Conservation (phyloP, 2,329 filamentous ascomycete genomes). For the Trichoderma koningiopsis region DNA sequence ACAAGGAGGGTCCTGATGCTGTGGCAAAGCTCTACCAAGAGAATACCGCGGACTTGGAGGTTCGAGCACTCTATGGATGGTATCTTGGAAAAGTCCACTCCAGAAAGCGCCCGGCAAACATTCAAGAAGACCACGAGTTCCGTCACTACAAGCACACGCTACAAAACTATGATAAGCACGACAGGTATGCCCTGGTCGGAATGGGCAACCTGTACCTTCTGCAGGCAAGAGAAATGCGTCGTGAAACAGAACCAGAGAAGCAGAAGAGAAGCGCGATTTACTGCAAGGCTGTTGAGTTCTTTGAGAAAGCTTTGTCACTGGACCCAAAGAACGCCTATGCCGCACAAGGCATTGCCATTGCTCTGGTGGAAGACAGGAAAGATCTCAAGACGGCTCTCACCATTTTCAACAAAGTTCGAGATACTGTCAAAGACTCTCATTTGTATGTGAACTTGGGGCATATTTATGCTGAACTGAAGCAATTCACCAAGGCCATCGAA, state of each 20-base stretch:
- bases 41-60: conserved; percentile 83
- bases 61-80: conserved; percentile 92
- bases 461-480: conserved; percentile 85
- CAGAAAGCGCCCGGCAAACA: conserved; percentile 77
- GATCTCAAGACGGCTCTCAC: conserved; percentile 80
- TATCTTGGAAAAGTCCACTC: conserved; percentile 80
- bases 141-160: conserved; percentile 96
- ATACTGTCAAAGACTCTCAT: conserved; percentile 84
- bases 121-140: conserved; percentile 88
- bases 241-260: conserved; percentile 85
- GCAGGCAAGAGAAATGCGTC: conserved; percentile 90
- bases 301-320: conserved; percentile 94
- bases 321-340: conserved; percentile 95
- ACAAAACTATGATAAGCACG: conserved; percentile 93
- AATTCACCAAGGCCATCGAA: conserved; percentile 90
- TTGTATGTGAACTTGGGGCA: conserved; percentile 94
- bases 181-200: conserved; percentile 91
- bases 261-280: conserved; percentile 88
- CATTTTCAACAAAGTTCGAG: conserved; percentile 86
- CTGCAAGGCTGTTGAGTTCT: conserved; percentile 93
- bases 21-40: conserved; percentile 84
- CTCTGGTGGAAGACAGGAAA: conserved; percentile 91
- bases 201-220: conserved; percentile 94
- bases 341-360: conserved; percentile 93
- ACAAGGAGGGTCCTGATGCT: conserved; percentile 82